phyloP scores from a whole-genome alignment of 257 asterid species.

The Ehretia macrophylla region DNA sequence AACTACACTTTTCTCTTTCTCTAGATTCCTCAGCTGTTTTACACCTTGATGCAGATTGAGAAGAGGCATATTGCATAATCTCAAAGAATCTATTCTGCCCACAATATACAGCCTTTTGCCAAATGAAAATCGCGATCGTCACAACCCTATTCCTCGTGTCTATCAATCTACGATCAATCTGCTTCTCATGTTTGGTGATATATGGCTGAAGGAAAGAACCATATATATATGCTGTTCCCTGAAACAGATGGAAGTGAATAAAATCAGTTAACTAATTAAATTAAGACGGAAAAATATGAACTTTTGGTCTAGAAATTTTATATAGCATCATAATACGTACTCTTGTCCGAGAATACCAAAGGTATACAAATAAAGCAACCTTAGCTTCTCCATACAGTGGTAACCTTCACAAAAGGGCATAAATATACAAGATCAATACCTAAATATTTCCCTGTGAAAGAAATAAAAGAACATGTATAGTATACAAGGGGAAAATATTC shows the following conservation, averaged over 20 bases:
- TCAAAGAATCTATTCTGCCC: slow-evolving; percentile 31
- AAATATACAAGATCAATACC: no score
- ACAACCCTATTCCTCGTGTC: slow-evolving; percentile 26
- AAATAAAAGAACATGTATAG: no score
- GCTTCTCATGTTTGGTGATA: slow-evolving; percentile 34
- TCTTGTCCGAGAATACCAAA: slow-evolving; percentile 57
- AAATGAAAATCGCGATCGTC: slow-evolving; percentile 11
- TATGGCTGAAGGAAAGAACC: slow-evolving; percentile 35
- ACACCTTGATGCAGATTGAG: slow-evolving; percentile 27
- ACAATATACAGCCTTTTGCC: slow-evolving; percentile 34
- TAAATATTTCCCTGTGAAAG: no score
- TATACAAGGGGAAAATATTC: no score
- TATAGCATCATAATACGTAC: no score
- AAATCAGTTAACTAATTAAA: no score
- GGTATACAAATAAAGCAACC: slow-evolving; percentile 46
- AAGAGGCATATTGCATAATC: slow-evolving; percentile 33
- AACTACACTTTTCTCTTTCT: no score
- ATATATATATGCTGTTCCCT: slow-evolving; percentile 44
- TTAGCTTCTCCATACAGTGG: slow-evolving; percentile 59
- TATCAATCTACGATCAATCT: slow-evolving; percentile 39
- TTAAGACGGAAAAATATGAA: no score
- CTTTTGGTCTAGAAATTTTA: no score
- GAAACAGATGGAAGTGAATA: not conserved
- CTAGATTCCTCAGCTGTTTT: slow-evolving; percentile 6
- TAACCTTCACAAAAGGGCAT: slow-evolving; percentile 31